These are phyloP conservation scores for Lathyrus tuberosus DNA, from an alignment of 306 rosid species.

Conservation along the genomic window DNA sequence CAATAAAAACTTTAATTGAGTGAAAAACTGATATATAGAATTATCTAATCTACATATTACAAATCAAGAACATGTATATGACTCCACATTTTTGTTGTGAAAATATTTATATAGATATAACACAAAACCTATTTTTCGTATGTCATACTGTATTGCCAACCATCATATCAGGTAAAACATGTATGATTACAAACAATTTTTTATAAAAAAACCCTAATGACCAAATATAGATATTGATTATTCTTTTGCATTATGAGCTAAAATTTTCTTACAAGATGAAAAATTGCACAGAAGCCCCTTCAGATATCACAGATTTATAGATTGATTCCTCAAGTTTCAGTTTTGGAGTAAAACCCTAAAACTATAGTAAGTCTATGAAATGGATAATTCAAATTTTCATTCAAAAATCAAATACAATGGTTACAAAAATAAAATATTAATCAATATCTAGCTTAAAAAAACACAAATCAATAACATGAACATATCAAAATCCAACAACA, in stretches of 20 bases:
- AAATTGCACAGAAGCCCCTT: constrained; percentile 1
- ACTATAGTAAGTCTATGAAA: not conserved
- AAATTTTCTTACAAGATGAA: not conserved
- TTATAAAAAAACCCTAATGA: not conserved
- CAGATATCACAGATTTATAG: not conserved
- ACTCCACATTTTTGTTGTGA: not conserved
- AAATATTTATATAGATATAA: constrained; percentile 2
- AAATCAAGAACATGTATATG: constrained; percentile 7
- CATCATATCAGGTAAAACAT: constrained; percentile 1
- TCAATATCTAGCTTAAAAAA: not conserved
- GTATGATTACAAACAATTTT: not conserved
- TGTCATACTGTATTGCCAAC: not conserved
- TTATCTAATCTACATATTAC: constrained; percentile 29
- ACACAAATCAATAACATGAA: not conserved
- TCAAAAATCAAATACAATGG: not conserved
- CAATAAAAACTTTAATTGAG: constrained; percentile 9
- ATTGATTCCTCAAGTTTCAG: not conserved
- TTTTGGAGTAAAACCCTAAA: constrained; percentile 6
- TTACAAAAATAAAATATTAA: too few relatives aligned
- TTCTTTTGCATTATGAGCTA: not conserved
- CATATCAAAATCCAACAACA: not conserved
- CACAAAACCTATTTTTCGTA: not conserved
- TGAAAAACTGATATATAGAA: not conserved
- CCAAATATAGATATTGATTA: constrained; percentile 3
- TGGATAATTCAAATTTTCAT: not conserved